phyloP scores from a whole-genome alignment of 176 grass and related monocot genomes.

The Eleusine indica region DNA sequence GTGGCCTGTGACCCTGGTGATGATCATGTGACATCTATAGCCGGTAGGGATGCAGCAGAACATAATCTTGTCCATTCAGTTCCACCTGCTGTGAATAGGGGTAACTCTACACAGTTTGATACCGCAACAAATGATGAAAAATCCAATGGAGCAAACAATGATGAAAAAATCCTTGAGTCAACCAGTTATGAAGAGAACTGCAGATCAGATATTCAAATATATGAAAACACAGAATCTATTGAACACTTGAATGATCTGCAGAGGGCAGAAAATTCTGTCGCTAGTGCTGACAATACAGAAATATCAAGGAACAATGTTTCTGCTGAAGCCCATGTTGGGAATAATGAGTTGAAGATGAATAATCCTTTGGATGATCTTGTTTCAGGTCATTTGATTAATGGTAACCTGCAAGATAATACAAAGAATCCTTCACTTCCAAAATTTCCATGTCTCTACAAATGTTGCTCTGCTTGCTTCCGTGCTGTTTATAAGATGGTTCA shows the following conservation, averaged over 20 bases:
- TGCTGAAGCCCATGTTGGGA: conserved; percentile 30
- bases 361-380: conserved; percentile 37
- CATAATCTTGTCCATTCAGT: conserved; percentile 36
- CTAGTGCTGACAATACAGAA: conserved; percentile 30
- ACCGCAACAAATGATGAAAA: conserved; percentile 26
- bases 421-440: conserved; percentile 39
- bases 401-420: conserved; percentile 17
- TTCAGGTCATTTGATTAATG: conserved; percentile 36
- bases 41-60: conserved; percentile 37
- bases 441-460: conserved; percentile 70
- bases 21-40: conserved; percentile 46
- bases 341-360: conserved; percentile 33
- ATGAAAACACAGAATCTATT: conserved; percentile 31
- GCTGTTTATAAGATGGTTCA: conserved; percentile 60
- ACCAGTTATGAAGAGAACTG: conserved; percentile 16
- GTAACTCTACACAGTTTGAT: conserved; percentile 27
- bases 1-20: conserved; percentile 27
- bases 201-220: conserved; percentile 41
- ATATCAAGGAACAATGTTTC: conserved; percentile 34
- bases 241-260: conserved; percentile 40
- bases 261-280: conserved; percentile 34
- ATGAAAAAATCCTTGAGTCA: conserved; percentile 16
- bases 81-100: conserved; percentile 23
- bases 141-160: conserved; percentile 28
- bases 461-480: conserved; percentile 66